Base-by-base conservation (phyloP, 768 basidiomycete species). In the Phlebiopsis gigantea region DNA sequence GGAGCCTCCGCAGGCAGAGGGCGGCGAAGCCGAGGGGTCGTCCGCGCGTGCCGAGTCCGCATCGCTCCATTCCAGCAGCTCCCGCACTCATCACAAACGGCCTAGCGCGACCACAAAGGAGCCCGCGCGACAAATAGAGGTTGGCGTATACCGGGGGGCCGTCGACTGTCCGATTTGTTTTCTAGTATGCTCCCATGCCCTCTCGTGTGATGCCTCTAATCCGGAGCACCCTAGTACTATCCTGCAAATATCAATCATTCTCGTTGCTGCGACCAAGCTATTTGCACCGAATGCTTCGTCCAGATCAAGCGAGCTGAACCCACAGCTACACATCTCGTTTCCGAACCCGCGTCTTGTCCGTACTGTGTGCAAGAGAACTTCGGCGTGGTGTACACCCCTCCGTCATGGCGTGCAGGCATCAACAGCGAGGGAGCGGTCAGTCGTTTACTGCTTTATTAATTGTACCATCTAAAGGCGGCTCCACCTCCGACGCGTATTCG, bases 231-330 rank as follows among this genome's bases (percentile, higher is more conserved):
- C 34, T 53, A 99, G 96, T 98, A 96, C 72, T 99, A 98, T 68
- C 97, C 97, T 22, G 80, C 89, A 46, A 96, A 98, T 72, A 97
- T 98, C 72, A 98, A 98, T 68, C 88, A 87, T 65, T 98, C 97
- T 39, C 83, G 97, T 67, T 99, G 97, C 70, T 99, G 97, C 70
- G 95, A 96, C 77, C 97, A 99, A 64, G 88, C 91, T 21, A 96
- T 99, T 60, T 99, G 97, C 69, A 98, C 97, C 34, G 97, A 99
- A 73, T 99, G 97, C 69, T 98, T 99, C 67, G 93, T 98, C 21
- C 96, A 98, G 74, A 98, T 99, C 74, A 98, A 98, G 76, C 88
- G 97, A 54, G 84, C 82, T 31, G 97, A 99, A 61, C 93, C 97
- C 5, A 96, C 93, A 0, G 79, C 93, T 6, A 98, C 94, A 0